Base-by-base conservation (phyloP, 177 flowering plant species). In the Vitis hybrid region DNA sequence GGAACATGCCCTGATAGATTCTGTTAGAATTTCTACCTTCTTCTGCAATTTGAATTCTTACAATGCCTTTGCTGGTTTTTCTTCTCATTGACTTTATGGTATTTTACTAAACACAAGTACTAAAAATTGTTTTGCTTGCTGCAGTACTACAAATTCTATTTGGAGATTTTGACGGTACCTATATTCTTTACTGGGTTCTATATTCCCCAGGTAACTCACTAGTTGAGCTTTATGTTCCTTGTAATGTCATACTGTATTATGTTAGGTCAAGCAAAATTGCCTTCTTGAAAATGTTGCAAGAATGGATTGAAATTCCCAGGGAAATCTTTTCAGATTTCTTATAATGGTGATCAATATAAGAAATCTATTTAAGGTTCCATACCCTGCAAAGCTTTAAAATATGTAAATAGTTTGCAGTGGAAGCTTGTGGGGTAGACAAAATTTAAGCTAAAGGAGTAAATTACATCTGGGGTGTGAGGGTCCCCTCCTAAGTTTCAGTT, bases 81-180 rank as follows among this genome's bases (percentile, higher is more conserved):
- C 16, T 45, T 10, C 49, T 22, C 45, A 45, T 57, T 22, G 39
- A 31, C 20, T 51, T n/a, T 29, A 59, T 51, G 3, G 7, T 65
- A 3, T 15, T 31, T 26, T 18, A 19, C 34, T 50, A 4, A 10
- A n/a, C 10, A 6, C 29, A 29, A 57, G 13, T 58, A 10, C 68
- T 52, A 52, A 61, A 56, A 58, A 50, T 11, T 61, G 3, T 49
- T 29, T 65, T 66, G 74, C 63, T 60, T 68, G 12, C 65, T 84
- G 86, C 92, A 94, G 98, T 76, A 70, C 70, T 94, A 90, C 91
- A 88, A 80, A 78, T 20, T 53, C 10, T 92, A 87, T 71, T 78
- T 94, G 87, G 70, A 89, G 52, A 1, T 89, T 64, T 53, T 94
- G 79, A 84, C 93, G 11, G 48, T 89, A 1, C 90, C 95, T 6